phyloP scores from a whole-genome alignment of 345 rosid genomes.

The Chamaenerion angustifolium region DNA sequence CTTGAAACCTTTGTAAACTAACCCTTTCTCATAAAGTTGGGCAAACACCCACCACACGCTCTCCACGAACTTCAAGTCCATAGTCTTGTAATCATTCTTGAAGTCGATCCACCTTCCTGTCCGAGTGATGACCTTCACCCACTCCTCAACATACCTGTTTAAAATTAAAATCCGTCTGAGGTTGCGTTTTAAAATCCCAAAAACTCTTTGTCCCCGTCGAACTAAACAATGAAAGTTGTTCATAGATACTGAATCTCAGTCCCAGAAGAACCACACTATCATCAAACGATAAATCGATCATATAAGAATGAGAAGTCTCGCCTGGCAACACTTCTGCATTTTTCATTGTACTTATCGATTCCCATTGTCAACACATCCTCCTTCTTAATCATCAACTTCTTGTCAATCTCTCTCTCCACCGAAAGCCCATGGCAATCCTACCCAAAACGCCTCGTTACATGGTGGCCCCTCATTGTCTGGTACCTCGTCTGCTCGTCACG shows the following conservation, averaged over 20 bases:
- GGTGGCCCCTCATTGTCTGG: constrained; percentile 81
- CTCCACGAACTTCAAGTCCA: constrained; percentile 86
- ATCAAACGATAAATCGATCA: too few relatives aligned
- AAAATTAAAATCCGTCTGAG: not conserved
- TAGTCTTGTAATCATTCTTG: constrained; percentile 73
- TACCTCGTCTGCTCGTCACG: constrained; percentile 83
- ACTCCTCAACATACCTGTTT: constrained; percentile 54
- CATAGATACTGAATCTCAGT: too few relatives aligned
- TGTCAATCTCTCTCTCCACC: constrained; percentile 83
- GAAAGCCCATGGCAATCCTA: constrained; percentile 99
- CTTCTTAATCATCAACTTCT: constrained; percentile 46
- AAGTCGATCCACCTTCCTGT: constrained; percentile 96
- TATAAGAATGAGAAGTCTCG: not conserved
- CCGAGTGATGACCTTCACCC: constrained; percentile 73
- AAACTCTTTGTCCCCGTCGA: too few relatives aligned
- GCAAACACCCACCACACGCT: constrained; percentile 92
- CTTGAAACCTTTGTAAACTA: constrained; percentile 89
- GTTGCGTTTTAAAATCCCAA: not conserved
- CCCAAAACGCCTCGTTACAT: constrained; percentile 89
- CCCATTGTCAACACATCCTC: constrained; percentile 63
- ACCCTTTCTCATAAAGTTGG: constrained; percentile 63
- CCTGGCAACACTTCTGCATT: constrained; percentile 73
- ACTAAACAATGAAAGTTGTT: too few relatives aligned
- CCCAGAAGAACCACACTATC: too few relatives aligned
- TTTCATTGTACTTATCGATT: constrained; percentile 79